A percentile compares a stretch with the other conserved stretches of the same genome.
Evolutionary conservation across 305 asterid species (phyloP).

Genomic region (Fraxinus greggii): DNA sequence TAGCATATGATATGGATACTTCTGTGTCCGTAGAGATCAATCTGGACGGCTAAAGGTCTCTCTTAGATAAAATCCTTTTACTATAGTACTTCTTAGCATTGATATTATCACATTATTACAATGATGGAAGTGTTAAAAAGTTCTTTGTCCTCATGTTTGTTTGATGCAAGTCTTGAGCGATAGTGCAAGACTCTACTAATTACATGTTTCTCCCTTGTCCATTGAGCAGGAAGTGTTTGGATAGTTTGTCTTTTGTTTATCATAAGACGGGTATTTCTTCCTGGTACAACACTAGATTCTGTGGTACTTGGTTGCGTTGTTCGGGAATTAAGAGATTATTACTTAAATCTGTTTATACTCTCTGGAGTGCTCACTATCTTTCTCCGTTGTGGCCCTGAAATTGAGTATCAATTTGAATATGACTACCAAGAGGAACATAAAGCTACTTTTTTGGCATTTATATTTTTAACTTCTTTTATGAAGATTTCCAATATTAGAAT

Average conservation of each 20-base stretch:
- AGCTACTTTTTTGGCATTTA: neutral
- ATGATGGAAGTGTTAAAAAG: neutral
- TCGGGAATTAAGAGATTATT: neutral
- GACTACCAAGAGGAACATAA: neutral
- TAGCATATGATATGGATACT: neutral
- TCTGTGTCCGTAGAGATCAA: neutral
- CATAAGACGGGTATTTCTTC: neutral
- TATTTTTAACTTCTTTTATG: neutral
- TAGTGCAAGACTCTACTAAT: neutral
- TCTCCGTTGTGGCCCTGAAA: neutral
- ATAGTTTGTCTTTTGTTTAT: neutral
- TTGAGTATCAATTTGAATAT: neutral
- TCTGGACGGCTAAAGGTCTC: neutral
- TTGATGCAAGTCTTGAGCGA: neutral
- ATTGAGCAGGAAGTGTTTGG: neutral
- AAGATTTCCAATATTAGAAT: neutral
- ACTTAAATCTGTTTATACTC: neutral
- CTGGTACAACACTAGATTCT: neutral
- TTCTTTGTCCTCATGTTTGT: neutral
- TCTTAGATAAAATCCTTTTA: neutral
- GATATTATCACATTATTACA: neutral
- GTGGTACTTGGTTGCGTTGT: neutral
- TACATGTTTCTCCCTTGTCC: constrained; percentile 1
- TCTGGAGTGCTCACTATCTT: neutral
- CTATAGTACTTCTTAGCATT: neutral